Conservation (phyloP, 208 protist species). For the Naegleria lovaniensis region DNA sequence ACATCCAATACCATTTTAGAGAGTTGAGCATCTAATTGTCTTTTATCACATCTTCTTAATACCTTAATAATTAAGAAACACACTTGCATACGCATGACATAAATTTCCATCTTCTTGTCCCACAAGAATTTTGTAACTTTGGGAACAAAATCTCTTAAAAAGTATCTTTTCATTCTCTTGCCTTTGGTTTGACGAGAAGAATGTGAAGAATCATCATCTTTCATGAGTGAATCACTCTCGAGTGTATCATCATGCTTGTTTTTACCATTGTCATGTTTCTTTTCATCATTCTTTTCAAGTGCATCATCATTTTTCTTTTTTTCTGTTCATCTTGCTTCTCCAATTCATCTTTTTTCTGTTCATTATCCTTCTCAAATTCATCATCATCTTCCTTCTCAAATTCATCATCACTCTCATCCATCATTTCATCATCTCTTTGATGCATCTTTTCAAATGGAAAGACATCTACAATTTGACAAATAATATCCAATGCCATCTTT, state of each 20-base stretch:
- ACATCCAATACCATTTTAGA: not conserved
- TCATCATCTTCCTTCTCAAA: not conserved
- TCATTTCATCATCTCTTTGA: not conserved
- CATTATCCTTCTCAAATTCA: not conserved
- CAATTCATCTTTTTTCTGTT: not conserved
- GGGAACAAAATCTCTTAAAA: not conserved
- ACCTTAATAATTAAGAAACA: slow-evolving; percentile 8
- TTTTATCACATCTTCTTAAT: not conserved
- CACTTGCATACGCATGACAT: not conserved
- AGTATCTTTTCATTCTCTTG: not conserved
- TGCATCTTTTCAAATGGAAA: not conserved
- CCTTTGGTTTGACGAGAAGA: not conserved
- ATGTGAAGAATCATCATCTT: too few species aligned
- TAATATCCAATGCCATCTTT: not conserved
- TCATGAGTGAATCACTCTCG: too few species aligned
- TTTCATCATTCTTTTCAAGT: too few species aligned
- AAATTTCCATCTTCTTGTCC: slow-evolving; percentile 3
- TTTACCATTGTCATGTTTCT: too few species aligned
- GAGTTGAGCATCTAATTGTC: not conserved
- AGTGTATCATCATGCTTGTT: too few species aligned
- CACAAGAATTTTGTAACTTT: not conserved
- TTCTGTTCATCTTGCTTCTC: too few species aligned
- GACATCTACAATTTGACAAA: not conserved
- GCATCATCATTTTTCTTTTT: too few species aligned
- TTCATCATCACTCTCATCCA: not conserved